Percentiles rank a stretch among this genome's conserved stretches.
Evolutionary conservation across 2,329 filamentous ascomycete genomes (phyloP).

Genomic region (Fusarium penzigii): DNA sequence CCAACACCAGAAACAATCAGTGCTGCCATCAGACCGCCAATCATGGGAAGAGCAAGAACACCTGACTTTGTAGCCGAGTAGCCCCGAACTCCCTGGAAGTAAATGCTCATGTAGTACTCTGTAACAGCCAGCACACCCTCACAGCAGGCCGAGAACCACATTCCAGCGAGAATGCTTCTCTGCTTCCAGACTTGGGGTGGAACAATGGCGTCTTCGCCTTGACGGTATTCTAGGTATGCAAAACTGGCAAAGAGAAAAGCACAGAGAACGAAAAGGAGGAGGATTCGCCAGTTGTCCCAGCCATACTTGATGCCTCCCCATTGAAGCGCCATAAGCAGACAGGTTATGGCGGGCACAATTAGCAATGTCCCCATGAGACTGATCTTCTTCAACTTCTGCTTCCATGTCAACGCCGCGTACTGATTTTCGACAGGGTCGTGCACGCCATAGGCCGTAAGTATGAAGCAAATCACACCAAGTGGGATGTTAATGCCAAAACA

Average conservation of each 20-base stretch:
- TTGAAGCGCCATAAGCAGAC: slow-evolving; percentile 26
- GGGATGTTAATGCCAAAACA: slow-evolving; percentile 28
- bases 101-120: slow-evolving; percentile 29
- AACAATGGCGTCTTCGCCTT: slow-evolving; percentile 17
- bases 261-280: slow-evolving; percentile 15
- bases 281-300: slow-evolving; percentile 24
- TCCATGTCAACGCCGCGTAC: slow-evolving; percentile 1
- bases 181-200: slow-evolving; percentile 23
- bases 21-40: slow-evolving; percentile 15
- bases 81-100: slow-evolving; percentile 27
- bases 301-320: slow-evolving; percentile 26
- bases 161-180: slow-evolving; percentile 24
- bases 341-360: slow-evolving; percentile 16
- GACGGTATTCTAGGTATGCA: slow-evolving; percentile 19
- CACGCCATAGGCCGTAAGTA: slow-evolving; percentile 16
- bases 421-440: slow-evolving; percentile 13
- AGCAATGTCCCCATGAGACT: slow-evolving; percentile 14
- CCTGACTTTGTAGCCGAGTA: slow-evolving; percentile 21
- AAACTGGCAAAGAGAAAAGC: slow-evolving; percentile 9
- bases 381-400: slow-evolving; percentile 19
- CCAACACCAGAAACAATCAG: slow-evolving; percentile 25
- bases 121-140: slow-evolving; percentile 24
- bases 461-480: slow-evolving; percentile 13
- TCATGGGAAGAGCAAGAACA: slow-evolving; percentile 23
- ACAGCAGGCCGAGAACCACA: slow-evolving; percentile 24